A percentile compares a stretch with the other conserved stretches of the same genome.
These are phyloP conservation scores for Aristolochia contorta DNA, from an alignment of 164 flowering plant species.

Conservation along the genomic window DNA sequence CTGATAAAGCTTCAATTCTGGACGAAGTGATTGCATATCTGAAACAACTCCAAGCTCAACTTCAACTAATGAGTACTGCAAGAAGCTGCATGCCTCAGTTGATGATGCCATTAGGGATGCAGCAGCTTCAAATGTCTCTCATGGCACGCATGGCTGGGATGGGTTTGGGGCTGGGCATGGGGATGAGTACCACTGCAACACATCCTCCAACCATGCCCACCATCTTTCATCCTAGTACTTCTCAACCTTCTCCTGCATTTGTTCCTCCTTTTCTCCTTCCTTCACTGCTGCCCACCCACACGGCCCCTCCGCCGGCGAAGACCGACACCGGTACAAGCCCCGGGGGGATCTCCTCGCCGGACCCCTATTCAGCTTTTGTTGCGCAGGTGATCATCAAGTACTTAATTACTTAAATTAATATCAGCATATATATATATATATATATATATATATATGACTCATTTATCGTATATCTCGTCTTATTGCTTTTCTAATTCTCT, in stretches of 20 bases:
- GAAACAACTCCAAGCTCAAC: conserved; percentile 63
- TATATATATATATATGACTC: too few relatives aligned
- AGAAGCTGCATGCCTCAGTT: conserved; percentile 36
- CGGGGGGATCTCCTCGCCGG: conserved; percentile 16
- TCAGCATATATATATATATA: too few relatives aligned
- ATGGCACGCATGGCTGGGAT: conserved; percentile 31
- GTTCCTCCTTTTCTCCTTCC: conserved; percentile 26
- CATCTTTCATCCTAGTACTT: conserved; percentile 14
- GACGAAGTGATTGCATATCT: conserved; percentile 62
- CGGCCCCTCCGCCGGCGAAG: conserved; percentile 11
- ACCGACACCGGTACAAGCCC: conserved; percentile 9
- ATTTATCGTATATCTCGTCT: too few relatives aligned
- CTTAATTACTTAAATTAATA: not conserved
- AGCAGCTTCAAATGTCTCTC: conserved; percentile 31
- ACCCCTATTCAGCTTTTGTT: conserved; percentile 31
- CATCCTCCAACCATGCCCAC: conserved; percentile 17
- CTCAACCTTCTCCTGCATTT: conserved; percentile 15
- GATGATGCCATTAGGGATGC: conserved; percentile 52
- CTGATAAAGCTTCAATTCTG: conserved; percentile 65
- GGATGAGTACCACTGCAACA: conserved; percentile 9
- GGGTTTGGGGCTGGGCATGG: conserved; percentile 34
- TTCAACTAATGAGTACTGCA: conserved; percentile 44
- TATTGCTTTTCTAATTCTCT: conserved; percentile 2
- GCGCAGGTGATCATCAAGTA: conserved; percentile 21
- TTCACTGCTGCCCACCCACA: conserved; percentile 12